phyloP scores from a whole-genome alignment of 202 grass and related monocot species.

The Panicum hallii region DNA sequence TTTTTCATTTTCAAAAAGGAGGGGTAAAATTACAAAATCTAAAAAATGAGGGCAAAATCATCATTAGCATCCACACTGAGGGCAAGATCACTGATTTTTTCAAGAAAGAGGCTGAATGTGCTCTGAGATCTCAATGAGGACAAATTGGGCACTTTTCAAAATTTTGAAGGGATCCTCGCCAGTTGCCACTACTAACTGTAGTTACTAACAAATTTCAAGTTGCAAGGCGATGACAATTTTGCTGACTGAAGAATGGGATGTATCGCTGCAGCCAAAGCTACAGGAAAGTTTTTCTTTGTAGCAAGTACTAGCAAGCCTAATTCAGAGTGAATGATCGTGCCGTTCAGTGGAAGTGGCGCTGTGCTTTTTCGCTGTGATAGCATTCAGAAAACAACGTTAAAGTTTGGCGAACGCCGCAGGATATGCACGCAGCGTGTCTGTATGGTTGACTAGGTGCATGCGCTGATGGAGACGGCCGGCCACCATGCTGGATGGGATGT shows the following conservation, averaged over 20 bases:
- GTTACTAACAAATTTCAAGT: constrained; percentile 9
- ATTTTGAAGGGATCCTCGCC: not conserved
- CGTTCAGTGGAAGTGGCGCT: not conserved
- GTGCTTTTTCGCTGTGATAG: not conserved
- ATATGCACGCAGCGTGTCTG: not conserved
- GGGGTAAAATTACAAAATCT: too few species aligned
- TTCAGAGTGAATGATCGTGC: not conserved
- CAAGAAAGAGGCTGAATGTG: not conserved
- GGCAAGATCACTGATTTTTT: too few species aligned
- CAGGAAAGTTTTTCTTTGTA: not conserved
- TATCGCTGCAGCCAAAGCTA: not conserved
- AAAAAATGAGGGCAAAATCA: too few species aligned
- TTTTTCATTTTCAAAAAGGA: too few species aligned
- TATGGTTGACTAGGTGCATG: not conserved
- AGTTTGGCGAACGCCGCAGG: not conserved
- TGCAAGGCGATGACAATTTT: not conserved
- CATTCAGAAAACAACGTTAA: not conserved
- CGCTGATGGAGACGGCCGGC: not conserved
- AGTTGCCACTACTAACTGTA: not conserved
- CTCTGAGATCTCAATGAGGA: constrained; percentile 4
- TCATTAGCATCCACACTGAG: too few species aligned
- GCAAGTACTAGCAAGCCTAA: not conserved
- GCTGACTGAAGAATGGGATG: not conserved
- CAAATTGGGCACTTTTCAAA: constrained; percentile 9
- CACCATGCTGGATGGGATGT: not conserved